Evolutionary conservation across 495 filamentous ascomycete genomes (phyloP), one percentile per base, ranked within the genome.

Genomic region (Massariosphaeria phaeospora): DNA sequence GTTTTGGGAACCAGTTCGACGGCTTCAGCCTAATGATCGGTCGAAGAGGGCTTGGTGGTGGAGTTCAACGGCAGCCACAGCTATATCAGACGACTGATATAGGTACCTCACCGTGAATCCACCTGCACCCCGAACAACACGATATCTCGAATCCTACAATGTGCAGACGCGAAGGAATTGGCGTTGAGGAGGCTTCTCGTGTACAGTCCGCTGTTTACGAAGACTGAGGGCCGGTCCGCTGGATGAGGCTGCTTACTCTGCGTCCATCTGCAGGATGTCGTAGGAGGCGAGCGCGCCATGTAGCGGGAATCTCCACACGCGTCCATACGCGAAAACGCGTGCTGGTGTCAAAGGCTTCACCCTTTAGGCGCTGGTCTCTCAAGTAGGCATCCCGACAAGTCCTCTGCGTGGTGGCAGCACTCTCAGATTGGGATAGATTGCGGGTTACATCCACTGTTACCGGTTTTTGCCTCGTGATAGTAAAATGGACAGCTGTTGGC

Each of bases 171-270:
- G 36, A 46, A 26, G 36, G 29, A 7, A n/a, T n/a, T n/a, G n/a
- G n/a, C n/a, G n/a, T 15, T 9, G 13, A 34, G 18, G 12, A 18
- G 18, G 3, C 27, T 38, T n/a, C 36, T 36, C 35, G 43, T 45
- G 44, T 50, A 8, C 36, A 57, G 52, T 17, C 26, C 38, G 12
- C 23, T 15, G 27, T 10, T 33, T 40, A 10, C 41, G 11, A 52
- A 33, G 39, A 44, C 26, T 49, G 35, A 55, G 57, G 57, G 36
- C 57, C 50, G 57, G 49, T 42, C 50, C 50, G 50, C 46, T 55
- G 44, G 43, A 39, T 49, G 44, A 53, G 56, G 49, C 56, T 53
- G 56, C 49, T 54, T 54, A 53, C 49, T 43, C 6, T 41, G 48
- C 56, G 21, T 30, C 40, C 15, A 20, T 46, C 40, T 54, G 56